Base-by-base conservation (phyloP, 306 rosid genomes). In the Trichosanthes truncata region DNA sequence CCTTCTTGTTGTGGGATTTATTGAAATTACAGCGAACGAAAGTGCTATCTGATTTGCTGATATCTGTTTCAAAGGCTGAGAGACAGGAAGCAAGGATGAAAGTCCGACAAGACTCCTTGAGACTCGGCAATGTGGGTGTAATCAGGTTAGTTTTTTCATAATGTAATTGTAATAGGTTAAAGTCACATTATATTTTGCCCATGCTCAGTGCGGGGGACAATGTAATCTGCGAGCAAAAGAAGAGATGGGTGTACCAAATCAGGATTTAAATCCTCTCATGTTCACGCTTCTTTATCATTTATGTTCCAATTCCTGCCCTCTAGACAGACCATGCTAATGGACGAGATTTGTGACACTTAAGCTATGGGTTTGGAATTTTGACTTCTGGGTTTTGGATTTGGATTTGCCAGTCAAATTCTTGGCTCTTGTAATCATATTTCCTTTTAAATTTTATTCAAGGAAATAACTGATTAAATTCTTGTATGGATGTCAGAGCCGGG, bases 61-160 rank as follows among this genome's bases (percentile, higher is more conserved):
- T 96, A 86, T 90, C 98, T 73, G 93, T 96, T 86, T 96, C 99
- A 52, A 93, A 96, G 79, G 90, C 98, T 57, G 96, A 96, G 87
- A 93, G 98, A 83, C 98, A 93, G 83, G 99, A 93, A 84, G 97
- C 99, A 69, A 93, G 99, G 85, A 79, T 96, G 86, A 96, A 96
- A 87, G 97, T 96, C 48, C 91, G 98, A 25, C 99, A 96, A 79
- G 99, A 96, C 81, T 93, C 99, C 26, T 83, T 96, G 88, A 90
- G 99, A 84, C 96, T 96, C 26, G 99, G 99, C 79, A 96, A 93
- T 84, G 98, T 96, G 83, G 99, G 99, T 81, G 92, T 96, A 74
- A 89, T 91, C 80, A 93, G 98, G 99, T 93, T 88, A 66, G 81
- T 41, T 33, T 23, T 48, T 66, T n/a, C 36, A 59, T 78, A 63